A percentile compares a stretch with the other conserved stretches of the same genome.
Conservation (phyloP, 805 yeast genomes). For the Saccharomycopsis sp. region DNA sequence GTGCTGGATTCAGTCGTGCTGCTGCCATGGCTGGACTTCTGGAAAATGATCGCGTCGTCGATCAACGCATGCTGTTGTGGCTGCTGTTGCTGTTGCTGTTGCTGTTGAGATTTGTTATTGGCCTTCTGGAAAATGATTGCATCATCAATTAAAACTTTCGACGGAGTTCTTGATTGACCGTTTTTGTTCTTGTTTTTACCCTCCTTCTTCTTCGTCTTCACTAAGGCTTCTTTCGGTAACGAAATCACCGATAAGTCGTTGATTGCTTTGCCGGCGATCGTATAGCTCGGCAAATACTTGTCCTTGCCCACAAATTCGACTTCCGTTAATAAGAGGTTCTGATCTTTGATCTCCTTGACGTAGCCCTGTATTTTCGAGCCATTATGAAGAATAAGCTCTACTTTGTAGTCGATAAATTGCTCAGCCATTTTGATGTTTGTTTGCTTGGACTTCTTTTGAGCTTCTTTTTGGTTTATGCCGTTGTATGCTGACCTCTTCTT, state of each 20-base stretch:
- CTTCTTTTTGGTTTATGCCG: too few relatives aligned
- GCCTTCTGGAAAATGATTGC: constrained; percentile 8
- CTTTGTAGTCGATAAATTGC: constrained; percentile 42
- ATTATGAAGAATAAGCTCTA: constrained; percentile 38
- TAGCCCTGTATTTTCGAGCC: constrained; percentile 35
- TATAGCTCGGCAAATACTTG: constrained; percentile 14
- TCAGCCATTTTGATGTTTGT: constrained; percentile 9
- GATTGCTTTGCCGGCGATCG: constrained; percentile 35
- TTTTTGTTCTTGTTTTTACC: constrained; percentile 24
- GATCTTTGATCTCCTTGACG: constrained; percentile 37
- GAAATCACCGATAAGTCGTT: constrained; percentile 51
- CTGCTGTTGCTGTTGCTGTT: background rate
- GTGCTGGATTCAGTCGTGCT: background rate
- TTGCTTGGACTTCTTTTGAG: too few relatives aligned
- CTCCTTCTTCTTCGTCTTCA: constrained; percentile 22
- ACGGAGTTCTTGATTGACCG: constrained; percentile 5
- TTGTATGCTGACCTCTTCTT: too few relatives aligned
- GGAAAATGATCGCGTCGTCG: constrained; percentile 13
- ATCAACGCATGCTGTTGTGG: background rate
- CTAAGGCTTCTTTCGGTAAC: constrained; percentile 34
- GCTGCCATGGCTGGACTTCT: background rate
- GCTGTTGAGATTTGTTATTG: background rate
- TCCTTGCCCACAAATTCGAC: constrained; percentile 23
- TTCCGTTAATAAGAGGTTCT: constrained; percentile 33
- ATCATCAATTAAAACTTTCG: constrained; percentile 8